A percentile compares a stretch with the other conserved stretches of the same genome.
These are phyloP conservation scores for Athelia psychrophila DNA, from an alignment of 1,284 basidiomycete genomes.

Conservation along the genomic window DNA sequence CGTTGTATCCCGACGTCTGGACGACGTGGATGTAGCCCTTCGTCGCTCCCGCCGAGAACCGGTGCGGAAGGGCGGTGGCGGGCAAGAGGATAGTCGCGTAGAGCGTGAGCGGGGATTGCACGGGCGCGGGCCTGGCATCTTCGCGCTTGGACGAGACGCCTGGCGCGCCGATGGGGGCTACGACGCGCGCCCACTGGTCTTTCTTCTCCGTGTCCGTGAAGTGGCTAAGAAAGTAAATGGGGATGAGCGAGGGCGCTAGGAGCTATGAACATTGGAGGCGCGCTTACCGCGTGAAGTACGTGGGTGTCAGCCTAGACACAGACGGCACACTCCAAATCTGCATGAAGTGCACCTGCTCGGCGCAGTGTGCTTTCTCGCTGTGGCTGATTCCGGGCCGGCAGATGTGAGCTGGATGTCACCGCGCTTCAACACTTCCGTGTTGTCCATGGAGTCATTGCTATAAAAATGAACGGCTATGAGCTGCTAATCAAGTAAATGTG, in stretches of 20 bases:
- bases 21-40: constrained; percentile 73
- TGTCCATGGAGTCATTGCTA: constrained; percentile 87
- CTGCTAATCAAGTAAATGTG: constrained; percentile 12
- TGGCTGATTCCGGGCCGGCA: constrained; percentile 87
- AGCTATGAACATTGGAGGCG: neutral
- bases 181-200: constrained; percentile 64
- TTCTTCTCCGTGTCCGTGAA: constrained; percentile 80
- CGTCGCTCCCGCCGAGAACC: constrained; percentile 31
- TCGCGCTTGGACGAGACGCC: constrained; percentile 64
- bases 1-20: constrained; percentile 77
- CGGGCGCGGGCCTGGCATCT: constrained; percentile 68
- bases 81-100: constrained; percentile 67
- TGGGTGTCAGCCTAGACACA: constrained; percentile 54
- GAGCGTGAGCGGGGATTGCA: constrained; percentile 58
- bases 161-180: constrained; percentile 61
- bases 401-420: constrained; percentile 92
- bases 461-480: constrained; percentile 6
- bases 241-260: neutral
- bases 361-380: constrained; percentile 70
- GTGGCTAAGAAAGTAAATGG: constrained; percentile 39
- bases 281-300: constrained; percentile 73
- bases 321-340: constrained; percentile 85
- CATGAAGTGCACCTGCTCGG: constrained; percentile 72
- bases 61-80: constrained; percentile 48
- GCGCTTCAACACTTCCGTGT: constrained; percentile 82